Percentiles rank a stretch among this genome's conserved stretches.
These are phyloP conservation scores for Aureobasidium sp. DNA, from an alignment of 2,329 filamentous ascomycete species.

Conservation along the genomic window DNA sequence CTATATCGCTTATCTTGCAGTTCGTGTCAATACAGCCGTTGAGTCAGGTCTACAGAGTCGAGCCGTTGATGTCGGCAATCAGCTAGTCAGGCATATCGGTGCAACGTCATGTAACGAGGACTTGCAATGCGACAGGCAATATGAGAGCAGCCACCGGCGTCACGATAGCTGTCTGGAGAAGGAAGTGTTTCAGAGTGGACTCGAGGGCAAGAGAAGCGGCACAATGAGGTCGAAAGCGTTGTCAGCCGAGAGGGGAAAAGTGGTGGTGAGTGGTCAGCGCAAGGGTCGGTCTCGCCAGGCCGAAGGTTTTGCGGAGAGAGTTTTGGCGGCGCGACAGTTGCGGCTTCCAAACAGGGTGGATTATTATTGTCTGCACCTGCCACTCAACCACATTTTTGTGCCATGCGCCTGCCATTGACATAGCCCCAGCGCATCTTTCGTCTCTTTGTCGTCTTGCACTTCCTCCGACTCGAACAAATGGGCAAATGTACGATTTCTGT, in stretches of 20 bases:
- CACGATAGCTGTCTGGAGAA: background rate
- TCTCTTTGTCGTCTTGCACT: background rate
- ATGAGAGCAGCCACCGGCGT: background rate
- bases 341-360: background rate
- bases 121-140: background rate
- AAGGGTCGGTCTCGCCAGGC: background rate
- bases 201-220: background rate
- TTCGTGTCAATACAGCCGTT: constrained; percentile 7
- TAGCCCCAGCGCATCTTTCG: background rate
- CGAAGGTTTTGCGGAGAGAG: background rate
- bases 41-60: background rate
- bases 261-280: background rate
- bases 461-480: constrained; percentile 1
- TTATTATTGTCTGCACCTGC: background rate
- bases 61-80: background rate
- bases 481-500: background rate
- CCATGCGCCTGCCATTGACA: constrained; percentile 39
- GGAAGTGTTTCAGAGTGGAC: background rate
- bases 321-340: constrained; percentile 3
- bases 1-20: background rate
- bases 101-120: background rate
- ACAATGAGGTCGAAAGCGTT: background rate
- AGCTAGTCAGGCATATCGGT: background rate
- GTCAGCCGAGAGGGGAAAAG: background rate
- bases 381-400: constrained; percentile 30